Evolutionary conservation across 768 basidiomycete species (phyloP), one percentile per base, ranked within the genome.

Genomic region (Cystobasidium onofrii): DNA sequence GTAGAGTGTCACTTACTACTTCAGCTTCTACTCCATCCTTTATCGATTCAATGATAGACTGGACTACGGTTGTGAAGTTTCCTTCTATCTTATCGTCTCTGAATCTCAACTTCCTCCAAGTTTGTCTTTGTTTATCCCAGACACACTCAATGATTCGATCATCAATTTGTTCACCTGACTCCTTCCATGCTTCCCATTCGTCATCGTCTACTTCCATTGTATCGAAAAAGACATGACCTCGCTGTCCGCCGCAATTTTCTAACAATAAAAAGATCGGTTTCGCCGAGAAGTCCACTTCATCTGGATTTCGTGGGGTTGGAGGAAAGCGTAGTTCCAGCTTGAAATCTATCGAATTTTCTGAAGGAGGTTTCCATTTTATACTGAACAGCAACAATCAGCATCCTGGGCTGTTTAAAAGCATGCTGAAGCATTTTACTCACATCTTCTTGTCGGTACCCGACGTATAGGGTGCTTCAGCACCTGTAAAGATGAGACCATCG

Each of bases 311-410:
- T 18, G 80, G 79, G 1, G 82, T 81, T 0, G 92, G 87, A 0
- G 95, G 93, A 80, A 98, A 99, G 36, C 92, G 88, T n/a, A 99
- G 83, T 62, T 93, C 86, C 33, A 98, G 88, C 81, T 92, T 92
- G 84, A 99, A 98, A 81, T 99, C 96, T 78, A 98, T 89, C 0
- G 93, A 94, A 80, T 99, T 99, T 80, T 98, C 95, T 1, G 89
- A 90, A 0, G 96, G 93, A 0, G 94, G 93, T 81, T 99, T 99
- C 96, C 96, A 99, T 82, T 99, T 99, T 79, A 99, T 81, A 76
- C 95, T 98, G 77, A 13, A 0, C 10, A 25, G 12, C 0, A 31
- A 36, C 15, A 4, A 23, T 34, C 17, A 43, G 39, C 34, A 3
- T 54, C 1, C 66, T 46, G 54, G n/a, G 25, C 29, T 13, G 69